Evolutionary conservation across 805 yeast genomes (phyloP).

Genomic region (Candida incommunis): DNA sequence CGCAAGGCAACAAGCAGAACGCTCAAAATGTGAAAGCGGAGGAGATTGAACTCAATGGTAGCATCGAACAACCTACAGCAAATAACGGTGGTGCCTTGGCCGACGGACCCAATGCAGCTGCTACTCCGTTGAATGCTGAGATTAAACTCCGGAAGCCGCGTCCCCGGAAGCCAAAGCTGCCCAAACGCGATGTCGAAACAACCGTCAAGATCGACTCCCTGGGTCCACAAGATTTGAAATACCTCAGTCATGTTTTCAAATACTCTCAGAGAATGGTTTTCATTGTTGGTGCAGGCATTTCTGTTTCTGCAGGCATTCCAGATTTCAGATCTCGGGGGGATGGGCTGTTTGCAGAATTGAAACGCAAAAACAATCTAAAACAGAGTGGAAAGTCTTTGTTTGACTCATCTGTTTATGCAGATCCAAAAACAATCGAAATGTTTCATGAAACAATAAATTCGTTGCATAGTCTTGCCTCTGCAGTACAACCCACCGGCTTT

Average conservation of each 20-base stretch:
- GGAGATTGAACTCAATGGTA: too few species aligned
- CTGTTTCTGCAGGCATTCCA: conserved; percentile 85
- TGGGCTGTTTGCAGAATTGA: conserved; percentile 54
- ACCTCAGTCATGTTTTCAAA: conserved; percentile 36
- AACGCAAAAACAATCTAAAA: conserved; percentile 22
- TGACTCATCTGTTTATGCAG: conserved; percentile 64
- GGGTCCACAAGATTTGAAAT: conserved; percentile 20
- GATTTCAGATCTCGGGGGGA: conserved; percentile 60
- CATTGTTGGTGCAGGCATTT: conserved; percentile 81
- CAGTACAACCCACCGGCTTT: conserved; percentile 59
- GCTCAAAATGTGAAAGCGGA: too few species aligned
- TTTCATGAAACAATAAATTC: conserved; percentile 66
- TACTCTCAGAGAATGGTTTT: conserved; percentile 47
- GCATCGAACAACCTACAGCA: too few species aligned
- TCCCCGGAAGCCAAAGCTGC: conserved; percentile 7
- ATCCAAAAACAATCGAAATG: conserved; percentile 39
- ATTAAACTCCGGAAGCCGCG: conserved; percentile 1
- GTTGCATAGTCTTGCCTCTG: conserved; percentile 38
- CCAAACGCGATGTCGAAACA: conserved; percentile 4
- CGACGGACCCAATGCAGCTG: too few species aligned
- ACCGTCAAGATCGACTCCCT: conserved; percentile 6
- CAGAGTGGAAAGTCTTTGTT: conserved; percentile 56
- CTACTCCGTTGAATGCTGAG: too few species aligned
- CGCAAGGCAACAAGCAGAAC: too few species aligned
- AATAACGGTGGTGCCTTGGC: too few species aligned